These are phyloP conservation scores for Melanomma pulvis-pyrius DNA, from an alignment of 495 filamentous ascomycete genomes.

Conservation along the genomic window DNA sequence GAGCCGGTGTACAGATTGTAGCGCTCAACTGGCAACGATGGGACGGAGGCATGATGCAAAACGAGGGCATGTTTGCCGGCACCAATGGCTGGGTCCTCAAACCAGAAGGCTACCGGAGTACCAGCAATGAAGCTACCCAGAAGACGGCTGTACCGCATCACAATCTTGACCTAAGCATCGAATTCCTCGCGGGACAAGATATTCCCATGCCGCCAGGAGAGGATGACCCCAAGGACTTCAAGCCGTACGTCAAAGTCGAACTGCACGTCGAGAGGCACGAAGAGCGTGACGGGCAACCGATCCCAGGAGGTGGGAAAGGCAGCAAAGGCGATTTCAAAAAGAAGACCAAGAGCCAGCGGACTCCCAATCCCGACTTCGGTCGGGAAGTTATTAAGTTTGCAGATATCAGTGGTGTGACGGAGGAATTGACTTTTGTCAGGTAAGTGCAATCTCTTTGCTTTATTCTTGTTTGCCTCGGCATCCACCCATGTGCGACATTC, in stretches of 20 bases:
- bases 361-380: slow-evolving; percentile 70
- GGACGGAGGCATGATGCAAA: slow-evolving; percentile 94
- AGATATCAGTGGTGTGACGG: slow-evolving; percentile 65
- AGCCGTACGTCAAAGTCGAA: slow-evolving; percentile 79
- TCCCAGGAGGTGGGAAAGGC: slow-evolving; percentile 52
- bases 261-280: slow-evolving; percentile 71
- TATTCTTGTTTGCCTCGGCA: slow-evolving; percentile 12
- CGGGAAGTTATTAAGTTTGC: slow-evolving; percentile 65
- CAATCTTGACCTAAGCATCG: slow-evolving; percentile 57
- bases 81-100: slow-evolving; percentile 85
- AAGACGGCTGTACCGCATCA: slow-evolving; percentile 43
- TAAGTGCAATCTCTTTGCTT: slow-evolving; percentile 44
- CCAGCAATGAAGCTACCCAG: slow-evolving; percentile 27
- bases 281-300: slow-evolving; percentile 43
- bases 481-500: neutral
- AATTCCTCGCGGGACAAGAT: slow-evolving; percentile 59
- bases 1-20: slow-evolving; percentile 86
- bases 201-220: slow-evolving; percentile 58
- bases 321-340: slow-evolving; percentile 69
- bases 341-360: slow-evolving; percentile 62
- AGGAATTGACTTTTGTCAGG: slow-evolving; percentile 80
- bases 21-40: slow-evolving; percentile 93
- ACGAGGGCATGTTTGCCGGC: slow-evolving; percentile 86
- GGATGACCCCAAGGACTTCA: slow-evolving; percentile 62
- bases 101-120: slow-evolving; percentile 65